phyloP scores from a whole-genome alignment of 176 grass and related monocot genomes.

The Hordeum marinum region DNA sequence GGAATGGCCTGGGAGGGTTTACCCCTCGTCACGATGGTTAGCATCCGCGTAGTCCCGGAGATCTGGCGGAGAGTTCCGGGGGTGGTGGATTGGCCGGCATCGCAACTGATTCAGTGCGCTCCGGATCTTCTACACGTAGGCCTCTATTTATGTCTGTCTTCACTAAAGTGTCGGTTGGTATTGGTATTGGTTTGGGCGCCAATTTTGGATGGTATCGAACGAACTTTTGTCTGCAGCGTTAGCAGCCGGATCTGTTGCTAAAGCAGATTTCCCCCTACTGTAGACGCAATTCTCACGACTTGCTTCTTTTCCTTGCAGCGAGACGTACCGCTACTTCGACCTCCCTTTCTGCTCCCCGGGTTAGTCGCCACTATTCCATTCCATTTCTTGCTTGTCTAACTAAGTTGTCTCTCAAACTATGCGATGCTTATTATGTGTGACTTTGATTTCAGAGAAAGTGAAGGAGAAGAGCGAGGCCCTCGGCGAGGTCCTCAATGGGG shows the following conservation, averaged over 20 bases:
- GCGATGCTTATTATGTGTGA: neutral
- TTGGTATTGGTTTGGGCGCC: neutral
- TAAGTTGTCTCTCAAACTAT: neutral
- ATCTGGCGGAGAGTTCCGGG: neutral
- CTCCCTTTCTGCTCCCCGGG: constrained; percentile 91
- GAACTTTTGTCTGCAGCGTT: neutral
- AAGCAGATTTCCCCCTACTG: neutral
- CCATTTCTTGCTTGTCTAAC: neutral
- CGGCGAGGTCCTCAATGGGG: constrained; percentile 89
- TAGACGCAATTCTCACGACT: neutral
- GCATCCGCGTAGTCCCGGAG: neutral
- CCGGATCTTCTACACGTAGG: neutral
- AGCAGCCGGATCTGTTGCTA: constrained; percentile 17
- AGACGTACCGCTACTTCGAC: constrained; percentile 95
- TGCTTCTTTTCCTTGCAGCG: constrained; percentile 45
- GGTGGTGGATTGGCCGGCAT: neutral
- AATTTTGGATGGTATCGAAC: neutral
- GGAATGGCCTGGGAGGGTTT: neutral
- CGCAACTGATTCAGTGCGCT: neutral
- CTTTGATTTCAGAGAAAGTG: constrained; percentile 51
- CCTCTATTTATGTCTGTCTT: neutral
- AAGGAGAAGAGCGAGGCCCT: constrained; percentile 88
- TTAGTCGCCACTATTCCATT: constrained; percentile 21
- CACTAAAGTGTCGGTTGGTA: neutral
- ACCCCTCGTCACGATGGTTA: neutral